A percentile compares a stretch with the other conserved stretches of the same genome.
Evolutionary conservation across 495 filamentous ascomycete genomes (phyloP).

Genomic region (Bryoglossum gracile): DNA sequence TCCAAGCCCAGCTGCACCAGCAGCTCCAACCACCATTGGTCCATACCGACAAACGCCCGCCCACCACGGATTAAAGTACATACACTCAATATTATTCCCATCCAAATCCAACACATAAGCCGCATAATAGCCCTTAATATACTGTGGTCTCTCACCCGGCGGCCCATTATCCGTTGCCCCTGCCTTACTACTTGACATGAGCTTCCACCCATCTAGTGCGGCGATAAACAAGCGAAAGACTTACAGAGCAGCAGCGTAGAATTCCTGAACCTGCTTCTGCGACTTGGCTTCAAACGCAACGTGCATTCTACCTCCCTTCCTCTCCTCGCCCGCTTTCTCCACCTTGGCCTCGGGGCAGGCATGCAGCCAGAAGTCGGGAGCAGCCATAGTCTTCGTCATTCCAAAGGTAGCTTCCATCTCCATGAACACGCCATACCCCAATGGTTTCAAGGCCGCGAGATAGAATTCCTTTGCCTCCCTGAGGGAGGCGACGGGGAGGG

Average conservation of each 20-base stretch:
- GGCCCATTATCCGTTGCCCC: slow-evolving; percentile 40
- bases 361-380: slow-evolving; percentile 40
- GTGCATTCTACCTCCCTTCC: slow-evolving; percentile 16
- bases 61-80: slow-evolving; percentile 23
- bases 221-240: slow-evolving; percentile 1
- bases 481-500: slow-evolving; percentile 23
- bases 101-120: slow-evolving; percentile 45
- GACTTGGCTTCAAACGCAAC: slow-evolving; percentile 26
- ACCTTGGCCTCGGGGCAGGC: slow-evolving; percentile 5
- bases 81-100: slow-evolving; percentile 46
- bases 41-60: background rate
- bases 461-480: slow-evolving; percentile 35
- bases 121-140: slow-evolving; percentile 38
- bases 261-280: slow-evolving; percentile 22
- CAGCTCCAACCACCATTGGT: background rate
- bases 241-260: slow-evolving; percentile 28
- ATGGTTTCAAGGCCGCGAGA: slow-evolving; percentile 29
- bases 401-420: slow-evolving; percentile 27
- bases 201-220: background rate
- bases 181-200: slow-evolving; percentile 27
- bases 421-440: slow-evolving; percentile 31
- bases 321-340: slow-evolving; percentile 11
- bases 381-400: slow-evolving; percentile 23
- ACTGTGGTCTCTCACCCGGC: slow-evolving; percentile 38
- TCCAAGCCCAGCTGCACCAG: background rate